phyloP scores from a whole-genome alignment of 1,284 basidiomycete genomes.

The Malassezia caprae region DNA sequence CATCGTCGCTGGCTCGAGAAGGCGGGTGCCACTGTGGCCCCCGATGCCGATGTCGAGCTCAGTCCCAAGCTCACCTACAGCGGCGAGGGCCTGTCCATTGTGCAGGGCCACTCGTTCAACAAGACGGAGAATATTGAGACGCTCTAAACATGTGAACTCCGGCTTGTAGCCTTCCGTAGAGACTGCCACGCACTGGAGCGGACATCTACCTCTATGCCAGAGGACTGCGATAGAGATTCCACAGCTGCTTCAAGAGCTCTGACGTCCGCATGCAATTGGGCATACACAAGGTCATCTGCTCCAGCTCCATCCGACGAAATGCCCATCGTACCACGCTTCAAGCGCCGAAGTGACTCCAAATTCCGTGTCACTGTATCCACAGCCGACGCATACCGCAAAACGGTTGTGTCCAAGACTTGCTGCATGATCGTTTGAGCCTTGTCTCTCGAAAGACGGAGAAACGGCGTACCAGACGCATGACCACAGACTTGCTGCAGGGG shows the following conservation, averaged over 20 bases:
- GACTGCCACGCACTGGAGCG: neutral
- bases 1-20: slow-evolving; percentile 71
- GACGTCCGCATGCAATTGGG: slow-evolving; percentile 5
- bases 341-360: slow-evolving; percentile 33
- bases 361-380: slow-evolving; percentile 39
- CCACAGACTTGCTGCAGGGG: slow-evolving; percentile 53
- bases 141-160: neutral
- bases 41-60: slow-evolving; percentile 73
- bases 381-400: slow-evolving; percentile 22
- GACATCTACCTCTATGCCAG: neutral
- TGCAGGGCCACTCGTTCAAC: slow-evolving; percentile 65
- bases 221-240: neutral
- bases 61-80: slow-evolving; percentile 79
- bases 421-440: slow-evolving; percentile 13
- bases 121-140: slow-evolving; percentile 33
- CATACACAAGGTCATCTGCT: slow-evolving; percentile 1
- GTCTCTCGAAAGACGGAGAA: slow-evolving; percentile 11
- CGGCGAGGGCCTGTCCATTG: slow-evolving; percentile 75
- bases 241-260: neutral
- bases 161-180: neutral
- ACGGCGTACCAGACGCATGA: neutral
- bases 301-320: neutral
- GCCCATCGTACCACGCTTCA: slow-evolving; percentile 28
- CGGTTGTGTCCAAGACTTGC: slow-evolving; percentile 17
- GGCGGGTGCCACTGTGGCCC: slow-evolving; percentile 64